Conservation (phyloP, 2,329 filamentous ascomycete species). For the Colletotrichum chlorophyti region DNA sequence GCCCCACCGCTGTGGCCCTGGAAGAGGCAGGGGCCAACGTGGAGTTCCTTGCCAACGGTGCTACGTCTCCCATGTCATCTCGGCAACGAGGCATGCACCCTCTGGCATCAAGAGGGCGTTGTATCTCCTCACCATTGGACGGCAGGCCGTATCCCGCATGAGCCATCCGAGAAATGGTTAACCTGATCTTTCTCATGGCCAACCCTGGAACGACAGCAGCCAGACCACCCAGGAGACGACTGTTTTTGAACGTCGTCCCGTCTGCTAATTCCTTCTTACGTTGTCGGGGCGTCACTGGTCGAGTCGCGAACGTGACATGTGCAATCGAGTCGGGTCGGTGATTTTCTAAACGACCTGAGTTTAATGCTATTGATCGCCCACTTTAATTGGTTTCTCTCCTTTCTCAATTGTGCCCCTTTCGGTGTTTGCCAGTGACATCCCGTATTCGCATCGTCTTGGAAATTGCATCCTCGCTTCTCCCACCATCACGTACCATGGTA, state of each 20-base stretch:
- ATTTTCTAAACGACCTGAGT: neutral
- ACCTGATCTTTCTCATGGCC: conserved; percentile 23
- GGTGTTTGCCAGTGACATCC: neutral
- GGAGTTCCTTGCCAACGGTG: conserved; percentile 1
- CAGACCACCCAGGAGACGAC: conserved; percentile 20
- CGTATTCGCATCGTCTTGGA: no score
- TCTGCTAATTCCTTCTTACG: neutral
- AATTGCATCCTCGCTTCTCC: no score
- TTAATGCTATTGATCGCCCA: conserved; percentile 16
- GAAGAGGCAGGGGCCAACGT: neutral
- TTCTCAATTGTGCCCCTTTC: no score
- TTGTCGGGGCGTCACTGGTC: neutral
- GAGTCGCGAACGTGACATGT: conserved; percentile 6
- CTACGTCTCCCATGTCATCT: conserved; percentile 7
- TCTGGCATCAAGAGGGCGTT: no score
- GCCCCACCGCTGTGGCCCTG: conserved; percentile 14
- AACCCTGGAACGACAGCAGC: neutral
- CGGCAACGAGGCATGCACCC: no score
- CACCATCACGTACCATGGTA: no score
- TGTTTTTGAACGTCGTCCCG: conserved; percentile 13
- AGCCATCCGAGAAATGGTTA: conserved; percentile 21
- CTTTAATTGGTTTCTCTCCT: no score
- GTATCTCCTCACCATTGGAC: neutral
- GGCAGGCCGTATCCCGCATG: neutral
- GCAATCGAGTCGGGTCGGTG: neutral